Percentiles rank a stretch among this genome's conserved stretches.
Conservation (phyloP, 495 filamentous ascomycete genomes). For the Lophiostoma macrostomum region DNA sequence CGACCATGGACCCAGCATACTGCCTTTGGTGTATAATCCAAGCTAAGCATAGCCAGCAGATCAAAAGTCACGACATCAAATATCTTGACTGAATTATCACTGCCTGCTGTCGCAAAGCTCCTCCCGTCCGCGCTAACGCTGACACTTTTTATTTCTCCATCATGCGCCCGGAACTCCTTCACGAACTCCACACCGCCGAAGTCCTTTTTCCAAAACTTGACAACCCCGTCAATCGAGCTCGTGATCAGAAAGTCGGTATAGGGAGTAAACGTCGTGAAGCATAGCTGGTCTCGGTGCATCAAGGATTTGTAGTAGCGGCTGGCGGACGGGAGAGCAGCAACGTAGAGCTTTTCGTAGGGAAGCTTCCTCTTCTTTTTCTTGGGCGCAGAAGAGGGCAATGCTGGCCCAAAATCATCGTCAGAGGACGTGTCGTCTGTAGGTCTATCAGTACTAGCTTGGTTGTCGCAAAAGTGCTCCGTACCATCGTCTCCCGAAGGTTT, state of each 20-base stretch:
- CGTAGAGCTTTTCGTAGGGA: conserved; percentile 89
- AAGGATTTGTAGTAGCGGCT: conserved; percentile 89
- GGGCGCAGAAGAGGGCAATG: conserved; percentile 69
- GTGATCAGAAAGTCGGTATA: conserved; percentile 93
- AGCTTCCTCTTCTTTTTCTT: conserved; percentile 87
- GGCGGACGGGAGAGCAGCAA: conserved; percentile 81
- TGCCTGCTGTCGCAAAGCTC: conserved; percentile 87
- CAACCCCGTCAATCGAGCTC: conserved; percentile 83
- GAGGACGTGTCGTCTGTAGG: conserved; percentile 51
- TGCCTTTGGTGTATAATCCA: conserved; percentile 70
- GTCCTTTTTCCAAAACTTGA: conserved; percentile 99
- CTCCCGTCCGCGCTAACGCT: conserved; percentile 84
- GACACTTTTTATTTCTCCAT: conserved; percentile 76
- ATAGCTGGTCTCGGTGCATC: conserved; percentile 96
- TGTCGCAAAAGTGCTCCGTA: not conserved
- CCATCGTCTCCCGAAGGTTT: conserved; percentile 13
- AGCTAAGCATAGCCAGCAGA: conserved; percentile 59
- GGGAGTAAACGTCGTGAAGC: conserved; percentile 81
- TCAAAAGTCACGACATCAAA: conserved; percentile 95
- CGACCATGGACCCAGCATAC: conserved; percentile 92
- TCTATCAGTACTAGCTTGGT: conserved; percentile 1
- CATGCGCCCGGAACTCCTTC: conserved; percentile 92
- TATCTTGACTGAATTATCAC: conserved; percentile 85
- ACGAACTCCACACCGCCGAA: conserved; percentile 90
- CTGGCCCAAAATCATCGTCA: conserved; percentile 95